phyloP scores from a whole-genome alignment of 108 stramenopile genomes.

The Cyclotella baltica region DNA sequence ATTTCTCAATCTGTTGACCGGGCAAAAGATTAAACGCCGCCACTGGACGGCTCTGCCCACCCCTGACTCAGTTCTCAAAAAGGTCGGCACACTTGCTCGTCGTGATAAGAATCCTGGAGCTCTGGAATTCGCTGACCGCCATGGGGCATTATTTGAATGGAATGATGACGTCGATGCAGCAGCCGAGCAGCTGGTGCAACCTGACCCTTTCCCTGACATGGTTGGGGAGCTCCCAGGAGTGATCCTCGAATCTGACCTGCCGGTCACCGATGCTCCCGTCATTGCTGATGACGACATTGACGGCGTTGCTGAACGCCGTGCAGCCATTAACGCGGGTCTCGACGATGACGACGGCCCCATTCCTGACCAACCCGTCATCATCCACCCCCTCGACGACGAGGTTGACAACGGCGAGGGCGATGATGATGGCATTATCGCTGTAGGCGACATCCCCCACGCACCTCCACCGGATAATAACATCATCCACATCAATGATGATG shows the following conservation, averaged over 20 bases:
- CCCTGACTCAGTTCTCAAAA: constrained; percentile 30
- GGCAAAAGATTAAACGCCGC: constrained; percentile 23
- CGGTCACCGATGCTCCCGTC: not conserved
- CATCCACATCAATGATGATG: no score
- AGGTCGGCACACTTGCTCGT: constrained; percentile 27
- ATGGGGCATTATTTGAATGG: not conserved
- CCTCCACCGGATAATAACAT: no score
- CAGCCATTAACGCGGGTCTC: not conserved
- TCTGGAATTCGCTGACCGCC: not conserved
- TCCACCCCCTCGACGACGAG: not conserved
- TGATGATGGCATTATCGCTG: constrained; percentile 4
- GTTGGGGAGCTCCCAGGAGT: constrained; percentile 15
- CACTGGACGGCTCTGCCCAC: constrained; percentile 35
- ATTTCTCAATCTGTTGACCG: constrained; percentile 37
- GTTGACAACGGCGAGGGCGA: constrained; percentile 1
- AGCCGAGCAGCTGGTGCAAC: not conserved
- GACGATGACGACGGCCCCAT: not conserved
- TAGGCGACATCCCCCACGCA: not conserved
- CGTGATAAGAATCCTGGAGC: not conserved
- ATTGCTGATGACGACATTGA: not conserved
- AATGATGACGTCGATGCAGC: constrained; percentile 6
- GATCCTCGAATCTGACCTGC: not conserved
- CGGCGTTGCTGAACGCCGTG: not conserved
- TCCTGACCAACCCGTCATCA: not conserved
- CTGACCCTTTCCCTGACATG: not conserved